Evolutionary conservation across 306 rosid genomes (phyloP), one percentile per base, ranked within the genome.

Genomic region (Cicer arietinum): DNA sequence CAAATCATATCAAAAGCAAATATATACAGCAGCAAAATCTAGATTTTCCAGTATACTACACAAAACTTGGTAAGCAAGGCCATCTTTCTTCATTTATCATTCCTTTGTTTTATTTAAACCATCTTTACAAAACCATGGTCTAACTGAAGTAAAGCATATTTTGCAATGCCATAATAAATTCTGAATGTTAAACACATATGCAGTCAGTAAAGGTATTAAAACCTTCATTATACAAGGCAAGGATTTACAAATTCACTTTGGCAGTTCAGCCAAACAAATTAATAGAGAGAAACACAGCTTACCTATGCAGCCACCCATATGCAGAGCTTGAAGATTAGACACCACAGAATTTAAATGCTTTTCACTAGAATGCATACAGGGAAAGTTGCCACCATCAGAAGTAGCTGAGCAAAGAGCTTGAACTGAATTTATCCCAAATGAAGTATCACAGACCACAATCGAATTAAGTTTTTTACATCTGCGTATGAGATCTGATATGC

Each of bases 291-390:
- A 76, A 76, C 42, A 69, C 45, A 16, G 76, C 80, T 81, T 84
- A 92, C 97, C 79, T 79, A 74, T 86, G 87, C 97, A 92, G 83
- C 89, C 89, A 77, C 93, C 90, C 79, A 92, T 77, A 64, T 92
- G 93, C 78, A 92, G 87, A 45, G 72, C 78, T 74, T 72, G 90
- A 80, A 92, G 88, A 83, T 90, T 85, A 73, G 85, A 74, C 61
- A 74, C 89, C 81, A 83, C 40, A 75, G 89, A 82, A 77, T 74
- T 82, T 77, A 80, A 60, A 69, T 41, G 73, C 57, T 57, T 45
- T 12, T 71, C 75, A 77, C 75, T 61, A 76, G 83, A 71, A 20
- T 77, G 77, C n/a, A 42, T 79, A 71, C 77, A 79, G 59, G 77
- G 40, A 77, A 60, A 25, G 76, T 81, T 40, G 71, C 44, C 66